Evolutionary conservation across 352 stramenopile species (phyloP).

Genomic region (Pythium volutum): DNA sequence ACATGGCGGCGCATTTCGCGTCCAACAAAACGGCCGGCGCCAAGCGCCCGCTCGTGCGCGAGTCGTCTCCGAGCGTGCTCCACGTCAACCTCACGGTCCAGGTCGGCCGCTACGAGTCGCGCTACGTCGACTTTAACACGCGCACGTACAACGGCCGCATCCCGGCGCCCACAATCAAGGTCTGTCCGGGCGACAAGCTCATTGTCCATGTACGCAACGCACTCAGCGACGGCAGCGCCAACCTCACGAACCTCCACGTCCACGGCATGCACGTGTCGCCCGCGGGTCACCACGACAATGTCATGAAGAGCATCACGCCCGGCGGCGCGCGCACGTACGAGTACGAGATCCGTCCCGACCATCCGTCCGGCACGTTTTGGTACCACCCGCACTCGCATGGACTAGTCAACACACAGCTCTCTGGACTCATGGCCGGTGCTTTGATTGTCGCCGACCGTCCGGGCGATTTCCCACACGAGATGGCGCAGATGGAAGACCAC

Average conservation of each 20-base stretch:
- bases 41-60: conserved; percentile 30
- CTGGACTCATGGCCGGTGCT: conserved; percentile 67
- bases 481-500: conserved; percentile 59
- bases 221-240: conserved; percentile 41
- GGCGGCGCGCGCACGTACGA: conserved; percentile 47
- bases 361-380: conserved; percentile 76
- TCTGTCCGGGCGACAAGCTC: conserved; percentile 65
- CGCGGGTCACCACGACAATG: conserved; percentile 50
- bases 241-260: conserved; percentile 71
- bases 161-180: conserved; percentile 65
- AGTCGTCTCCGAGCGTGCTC: conserved; percentile 44
- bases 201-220: conserved; percentile 56
- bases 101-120: conserved; percentile 58
- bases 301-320: conserved; percentile 51
- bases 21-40: background rate
- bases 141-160: conserved; percentile 67
- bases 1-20: conserved; percentile 19
- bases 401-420: conserved; percentile 74
- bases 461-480: conserved; percentile 42
- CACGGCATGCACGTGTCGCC: conserved; percentile 71
- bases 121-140: conserved; percentile 74
- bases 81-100: conserved; percentile 56
- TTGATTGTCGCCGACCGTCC: conserved; percentile 64
- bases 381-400: conserved; percentile 76
- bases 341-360: conserved; percentile 65